Evolutionary conservation across 306 rosid species (phyloP).

Genomic region (Mimosa pudica): DNA sequence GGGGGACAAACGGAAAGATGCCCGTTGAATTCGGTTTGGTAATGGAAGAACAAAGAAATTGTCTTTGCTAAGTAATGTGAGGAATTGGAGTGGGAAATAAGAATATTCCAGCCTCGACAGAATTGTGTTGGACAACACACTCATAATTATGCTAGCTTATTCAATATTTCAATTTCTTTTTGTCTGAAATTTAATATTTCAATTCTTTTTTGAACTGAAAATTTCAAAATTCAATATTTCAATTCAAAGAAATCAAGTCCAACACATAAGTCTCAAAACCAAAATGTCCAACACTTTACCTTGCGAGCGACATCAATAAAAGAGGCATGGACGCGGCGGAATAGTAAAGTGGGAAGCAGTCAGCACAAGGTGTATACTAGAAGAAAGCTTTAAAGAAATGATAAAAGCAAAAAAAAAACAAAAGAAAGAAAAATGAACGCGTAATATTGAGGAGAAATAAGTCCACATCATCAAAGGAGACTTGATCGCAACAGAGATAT

Average conservation of each 20-base stretch:
- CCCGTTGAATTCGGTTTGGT: not conserved
- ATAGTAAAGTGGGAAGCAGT: not conserved
- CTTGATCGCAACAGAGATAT: not conserved
- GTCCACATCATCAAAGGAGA: not conserved
- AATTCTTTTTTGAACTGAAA: too few species aligned
- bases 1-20: not conserved
- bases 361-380: not conserved
- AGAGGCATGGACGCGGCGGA: not conserved
- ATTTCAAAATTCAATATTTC: not conserved
- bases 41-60: not conserved
- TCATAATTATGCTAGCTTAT: too few species aligned
- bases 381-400: not conserved
- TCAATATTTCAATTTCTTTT: too few species aligned
- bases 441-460: not conserved
- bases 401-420: not conserved
- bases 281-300: not conserved
- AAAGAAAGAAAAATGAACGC: not conserved
- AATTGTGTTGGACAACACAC: too few species aligned
- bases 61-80: not conserved
- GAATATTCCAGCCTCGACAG: not conserved
- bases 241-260: not conserved
- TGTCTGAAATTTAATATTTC: too few species aligned
- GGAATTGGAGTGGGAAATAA: not conserved
- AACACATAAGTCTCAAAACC: too few species aligned
- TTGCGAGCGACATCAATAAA: too few species aligned